Conservation (phyloP, 1,284 basidiomycete species). For the Rhodotorula sp. region DNA sequence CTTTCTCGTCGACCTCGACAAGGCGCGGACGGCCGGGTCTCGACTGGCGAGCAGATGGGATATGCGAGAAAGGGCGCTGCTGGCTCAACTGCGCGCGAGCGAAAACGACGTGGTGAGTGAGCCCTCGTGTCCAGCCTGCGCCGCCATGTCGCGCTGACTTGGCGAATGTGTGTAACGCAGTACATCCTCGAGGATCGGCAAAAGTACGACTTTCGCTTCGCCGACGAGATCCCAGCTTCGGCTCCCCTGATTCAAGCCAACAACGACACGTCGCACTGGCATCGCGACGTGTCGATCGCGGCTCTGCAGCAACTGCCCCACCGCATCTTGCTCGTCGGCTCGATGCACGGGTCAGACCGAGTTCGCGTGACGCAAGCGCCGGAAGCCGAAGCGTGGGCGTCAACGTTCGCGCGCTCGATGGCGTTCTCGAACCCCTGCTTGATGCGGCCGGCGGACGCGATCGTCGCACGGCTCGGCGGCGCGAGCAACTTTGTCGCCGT, state of each 20-base stretch:
- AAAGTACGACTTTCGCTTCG: constrained; percentile 32
- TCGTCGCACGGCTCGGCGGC: constrained; percentile 29
- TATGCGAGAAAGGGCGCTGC: constrained; percentile 31
- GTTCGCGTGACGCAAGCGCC: background rate
- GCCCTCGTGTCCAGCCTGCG: too few species aligned
- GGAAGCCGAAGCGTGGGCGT: background rate
- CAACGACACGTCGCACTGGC: background rate
- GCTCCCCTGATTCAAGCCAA: constrained; percentile 14
- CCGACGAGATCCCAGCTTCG: constrained; percentile 2
- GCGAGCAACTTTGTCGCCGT: constrained; percentile 53
- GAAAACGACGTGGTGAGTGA: constrained; percentile 27
- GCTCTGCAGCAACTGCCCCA: constrained; percentile 6
- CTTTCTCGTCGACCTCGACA: constrained; percentile 30
- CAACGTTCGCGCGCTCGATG: constrained; percentile 19
- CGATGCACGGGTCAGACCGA: constrained; percentile 27
- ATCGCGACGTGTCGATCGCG: constrained; percentile 27
- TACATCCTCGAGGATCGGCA: constrained; percentile 30
- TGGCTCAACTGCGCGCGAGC: constrained; percentile 6
- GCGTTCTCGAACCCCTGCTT: constrained; percentile 32
- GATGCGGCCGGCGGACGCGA: constrained; percentile 27
- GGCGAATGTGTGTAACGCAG: background rate
- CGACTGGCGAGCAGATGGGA: constrained; percentile 36
- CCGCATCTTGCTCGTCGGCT: constrained; percentile 35
- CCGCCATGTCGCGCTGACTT: too few species aligned
- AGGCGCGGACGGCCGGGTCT: constrained; percentile 10